Base-by-base conservation (phyloP, 164 flowering plant species). In the Houttuynia cordata region DNA sequence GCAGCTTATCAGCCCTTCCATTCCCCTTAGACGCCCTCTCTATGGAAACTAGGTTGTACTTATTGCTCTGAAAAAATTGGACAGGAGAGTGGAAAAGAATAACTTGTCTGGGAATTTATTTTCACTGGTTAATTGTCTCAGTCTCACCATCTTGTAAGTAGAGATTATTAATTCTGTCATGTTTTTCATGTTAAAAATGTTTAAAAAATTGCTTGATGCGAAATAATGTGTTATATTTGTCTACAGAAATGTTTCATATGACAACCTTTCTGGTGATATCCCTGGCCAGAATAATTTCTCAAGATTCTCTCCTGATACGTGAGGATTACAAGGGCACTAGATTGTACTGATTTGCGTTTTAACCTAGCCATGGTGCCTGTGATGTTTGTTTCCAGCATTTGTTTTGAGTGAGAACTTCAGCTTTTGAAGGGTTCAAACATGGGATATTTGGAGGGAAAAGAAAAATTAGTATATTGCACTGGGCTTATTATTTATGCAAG, bases 261-360 rank as follows among this genome's bases (percentile, higher is more conserved):
- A n/a, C n/a, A n/a, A n/a, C n/a, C n/a, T n/a, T n/a, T n/a, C n/a
- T n/a, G n/a, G n/a, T n/a, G n/a, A n/a, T n/a, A n/a, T n/a, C n/a
- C n/a, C n/a, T n/a, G n/a, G n/a, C n/a, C n/a, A n/a, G n/a, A n/a
- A n/a, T n/a, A n/a, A n/a, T n/a, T n/a, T n/a, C n/a, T n/a, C n/a
- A 19, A 78, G 95, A 66, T 93, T 93, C 71, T 70, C 81, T 10
- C 83, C 82, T 0, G 81, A 83, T 65, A 88, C 97, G 97, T 88
- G 30, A 61, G 69, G 13, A 23, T 52, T 7, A 41, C 45, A 41
- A 41, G 45, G n/a, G n/a, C n/a, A 41, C 13, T 41, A 8, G 45
- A 41, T 9, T 8, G 45, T 7, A 0, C 9, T 18, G 19, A 10
- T 52, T 52, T 52, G 19, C 54, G 17, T 18, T 52, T 1, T 21